Evolutionary conservation across 768 basidiomycete species (phyloP), one percentile per base, ranked within the genome.

Genomic region (Royoungia palumana): DNA sequence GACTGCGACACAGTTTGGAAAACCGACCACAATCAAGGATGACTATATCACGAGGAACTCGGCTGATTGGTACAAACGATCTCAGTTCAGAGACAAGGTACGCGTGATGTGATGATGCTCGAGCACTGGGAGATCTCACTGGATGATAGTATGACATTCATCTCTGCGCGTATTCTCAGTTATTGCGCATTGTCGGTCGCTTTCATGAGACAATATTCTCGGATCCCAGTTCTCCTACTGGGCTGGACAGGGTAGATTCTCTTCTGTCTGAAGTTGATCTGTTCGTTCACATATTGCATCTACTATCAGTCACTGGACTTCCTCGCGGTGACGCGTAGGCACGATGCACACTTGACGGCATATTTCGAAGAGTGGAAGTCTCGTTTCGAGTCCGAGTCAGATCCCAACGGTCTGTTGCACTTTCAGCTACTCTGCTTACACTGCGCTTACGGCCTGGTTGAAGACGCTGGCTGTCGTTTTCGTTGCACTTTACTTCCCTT

Each of bases 1-100:
- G 22, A 85, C 87, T 3, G 85, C 89, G 2, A 92, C 87, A 3
- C 87, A 93, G 63, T 89, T 92, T 63, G 93, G 92, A 4, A 93
- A 93, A 66, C 89, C 91, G 3, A 85, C 84, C 12, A 91, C 89
- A 9, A 85, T 94, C 62, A 86, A 87, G 57, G 91, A 93, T 58
- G 89, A 94, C 61, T 85, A 78, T 47, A 81, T 87, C 54, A 80
- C 88, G 45, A 78, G 90, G 27, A 78, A 82, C 59, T 81, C 83
- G 6, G 75, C 74, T 28, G 81, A 86, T 35, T 91, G 87, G 87
- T 90, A 89, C 63, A 83, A 77, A 63, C 78, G 73, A 51, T 87
- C 83, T 3, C 71, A 73, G 60, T 81, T 81, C 60, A 83, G 83
- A 54, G 74, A 75, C 58, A 65, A 74, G 41, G 85, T 85, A 28